A percentile compares a stretch with the other conserved stretches of the same genome.
phyloP scores from a whole-genome alignment of 2,329 filamentous ascomycete genomes.

The Chaetoscypha palmicola region DNA sequence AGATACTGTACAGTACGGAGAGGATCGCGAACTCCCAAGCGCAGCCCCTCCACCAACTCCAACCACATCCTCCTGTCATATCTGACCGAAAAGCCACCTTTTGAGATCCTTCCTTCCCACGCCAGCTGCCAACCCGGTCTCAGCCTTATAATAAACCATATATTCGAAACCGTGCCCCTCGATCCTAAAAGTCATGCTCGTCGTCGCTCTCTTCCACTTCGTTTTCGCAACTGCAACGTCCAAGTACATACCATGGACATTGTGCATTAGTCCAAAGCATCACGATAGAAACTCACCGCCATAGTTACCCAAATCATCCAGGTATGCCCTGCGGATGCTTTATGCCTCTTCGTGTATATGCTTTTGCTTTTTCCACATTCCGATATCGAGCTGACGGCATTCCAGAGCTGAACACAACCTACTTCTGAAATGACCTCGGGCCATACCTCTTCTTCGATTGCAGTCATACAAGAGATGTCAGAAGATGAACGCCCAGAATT shows the following conservation, averaged over 20 bases:
- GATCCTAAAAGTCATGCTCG: constrained; percentile 16
- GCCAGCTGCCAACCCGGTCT: background rate
- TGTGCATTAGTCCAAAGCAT: constrained; percentile 16
- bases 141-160: constrained; percentile 8
- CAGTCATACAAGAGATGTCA: constrained; percentile 26
- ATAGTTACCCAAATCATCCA: constrained; percentile 12
- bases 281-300: constrained; percentile 18
- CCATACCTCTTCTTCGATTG: constrained; percentile 23
- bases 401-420: constrained; percentile 5
- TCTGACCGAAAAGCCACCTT: constrained; percentile 3
- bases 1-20: no score
- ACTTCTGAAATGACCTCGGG: constrained; percentile 23
- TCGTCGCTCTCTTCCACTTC: constrained; percentile 8
- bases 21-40: no score
- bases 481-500: constrained; percentile 24
- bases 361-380: constrained; percentile 14
- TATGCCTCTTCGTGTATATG: background rate
- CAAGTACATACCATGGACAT: constrained; percentile 12
- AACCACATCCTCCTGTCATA: constrained; percentile 2
- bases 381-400: constrained; percentile 13
- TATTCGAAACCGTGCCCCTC: constrained; percentile 13
- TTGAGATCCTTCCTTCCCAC: background rate
- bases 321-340: constrained; percentile 14
- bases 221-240: constrained; percentile 2
- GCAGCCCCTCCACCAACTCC: background rate